Evolutionary conservation across 306 rosid species (phyloP).

Genomic region (Senna tora): DNA sequence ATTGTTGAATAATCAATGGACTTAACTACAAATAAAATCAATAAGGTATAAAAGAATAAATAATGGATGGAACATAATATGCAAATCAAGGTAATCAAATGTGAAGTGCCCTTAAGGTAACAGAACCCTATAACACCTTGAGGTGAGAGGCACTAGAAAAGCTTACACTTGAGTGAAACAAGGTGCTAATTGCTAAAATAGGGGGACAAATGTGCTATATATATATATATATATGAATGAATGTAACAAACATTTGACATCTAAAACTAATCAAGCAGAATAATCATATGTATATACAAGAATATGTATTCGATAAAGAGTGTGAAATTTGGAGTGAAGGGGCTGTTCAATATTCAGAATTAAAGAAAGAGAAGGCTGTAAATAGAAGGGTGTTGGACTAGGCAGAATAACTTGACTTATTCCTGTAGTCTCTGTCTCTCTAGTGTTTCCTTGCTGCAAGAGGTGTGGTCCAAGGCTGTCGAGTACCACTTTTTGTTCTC

Average conservation of each 20-base stretch:
- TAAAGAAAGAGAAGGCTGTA: background rate
- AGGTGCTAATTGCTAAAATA: too few relatives aligned
- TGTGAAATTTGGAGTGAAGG: background rate
- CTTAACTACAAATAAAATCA: constrained; percentile 50
- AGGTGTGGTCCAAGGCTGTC: background rate
- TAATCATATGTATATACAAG: too few relatives aligned
- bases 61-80: background rate
- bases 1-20: constrained; percentile 25
- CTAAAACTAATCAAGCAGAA: too few relatives aligned
- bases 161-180: too few relatives aligned
- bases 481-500: too few relatives aligned
- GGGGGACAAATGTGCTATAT: too few relatives aligned
- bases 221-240: too few relatives aligned
- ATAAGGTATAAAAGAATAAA: constrained; percentile 10
- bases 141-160: too few relatives aligned
- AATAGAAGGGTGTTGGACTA: background rate
- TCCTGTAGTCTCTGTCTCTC: background rate
- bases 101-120: too few relatives aligned
- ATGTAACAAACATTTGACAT: too few relatives aligned
- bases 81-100: background rate
- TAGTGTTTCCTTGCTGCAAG: background rate
- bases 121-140: too few relatives aligned
- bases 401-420: background rate
- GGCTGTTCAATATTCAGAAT: background rate
- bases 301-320: background rate